A percentile compares a stretch with the other conserved stretches of the same genome.
These are phyloP conservation scores for Eimeria praecox DNA, from an alignment of 169 alveolate species.

Conservation along the genomic window DNA sequence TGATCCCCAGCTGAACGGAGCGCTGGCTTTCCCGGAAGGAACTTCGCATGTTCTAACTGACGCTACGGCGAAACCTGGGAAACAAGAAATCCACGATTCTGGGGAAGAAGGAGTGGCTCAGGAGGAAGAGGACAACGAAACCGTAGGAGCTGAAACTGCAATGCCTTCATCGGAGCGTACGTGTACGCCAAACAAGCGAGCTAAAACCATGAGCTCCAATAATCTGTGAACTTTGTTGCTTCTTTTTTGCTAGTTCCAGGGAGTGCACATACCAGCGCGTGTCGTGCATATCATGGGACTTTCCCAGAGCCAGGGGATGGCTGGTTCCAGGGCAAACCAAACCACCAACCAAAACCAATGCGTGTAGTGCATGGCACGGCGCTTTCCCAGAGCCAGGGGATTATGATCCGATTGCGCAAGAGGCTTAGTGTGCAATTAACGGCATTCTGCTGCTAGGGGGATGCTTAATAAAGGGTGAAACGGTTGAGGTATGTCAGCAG, in stretches of 20 bases:
- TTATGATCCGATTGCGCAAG: background rate
- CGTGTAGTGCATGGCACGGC: background rate
- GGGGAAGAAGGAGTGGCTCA: background rate
- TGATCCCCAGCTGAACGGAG: conserved; percentile 14
- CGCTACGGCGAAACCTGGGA: background rate
- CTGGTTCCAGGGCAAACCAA: too few relatives aligned
- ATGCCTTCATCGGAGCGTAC: background rate
- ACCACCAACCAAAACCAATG: too few relatives aligned
- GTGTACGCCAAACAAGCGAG: conserved; percentile 19
- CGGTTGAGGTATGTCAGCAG: background rate
- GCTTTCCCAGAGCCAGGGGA: background rate
- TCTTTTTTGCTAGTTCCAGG: background rate
- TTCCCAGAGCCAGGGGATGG: background rate
- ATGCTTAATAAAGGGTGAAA: background rate
- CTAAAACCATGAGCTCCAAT: background rate
- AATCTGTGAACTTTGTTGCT: background rate
- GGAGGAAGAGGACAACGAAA: background rate
- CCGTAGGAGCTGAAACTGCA: background rate
- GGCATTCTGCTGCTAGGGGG: background rate
- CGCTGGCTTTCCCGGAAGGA: conserved; percentile 44
- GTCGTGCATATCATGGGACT: background rate
- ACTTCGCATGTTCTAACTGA: background rate
- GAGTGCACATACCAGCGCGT: background rate
- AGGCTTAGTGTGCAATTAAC: background rate
- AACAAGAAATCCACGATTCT: background rate